Evolutionary conservation across 805 yeast species (phyloP), one percentile per base, ranked within the genome.

Genomic region (Kluyveromyces dobzhanskii): DNA sequence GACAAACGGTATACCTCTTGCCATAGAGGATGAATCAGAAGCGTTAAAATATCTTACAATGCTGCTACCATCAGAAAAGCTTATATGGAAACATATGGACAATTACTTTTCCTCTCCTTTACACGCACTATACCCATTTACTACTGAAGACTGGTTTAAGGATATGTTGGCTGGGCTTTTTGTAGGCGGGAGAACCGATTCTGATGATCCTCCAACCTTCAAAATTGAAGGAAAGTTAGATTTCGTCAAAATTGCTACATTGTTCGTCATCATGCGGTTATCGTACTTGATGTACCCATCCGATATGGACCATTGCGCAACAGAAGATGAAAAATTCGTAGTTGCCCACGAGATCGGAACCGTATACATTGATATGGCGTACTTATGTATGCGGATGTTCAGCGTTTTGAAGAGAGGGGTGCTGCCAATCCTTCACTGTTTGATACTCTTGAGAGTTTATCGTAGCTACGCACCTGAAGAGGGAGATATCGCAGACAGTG

Each of bases 381-480:
- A 73, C 42, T 53, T 66, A 44, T 77, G 83, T 48, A 52, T 78
- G 33, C 69, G 71, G 42, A 78, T 73, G 45, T 77, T 77, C 54
- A 70, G 70, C 33, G 42, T 76, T 21, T 48, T 73, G 31, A 56
- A 75, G 43, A 59, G 69, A 42, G 66, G 73, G 27, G 70, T 76
- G 14, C 47, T 78, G 19, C 65, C 71, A 0, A 64, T 77, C 16
- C 58, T 78, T 42, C 82, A 77, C 51, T 71, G 77, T 44, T 70
- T 77, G 6, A 41, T 76, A 38, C 60, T 71, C 43, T 65, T 73
- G 61, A 65, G 75, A 45, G 57, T 70, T 17, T 78, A 76, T 54
- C 72, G 60, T 44, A 64, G 57, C 25, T 62, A 55, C 38, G 69
- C 76, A 1, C 78, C 77, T 0, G 79, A 75, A 47, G 75, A 73